phyloP scores from a whole-genome alignment of 805 yeast species.

The Monosporozyma aerobia region DNA sequence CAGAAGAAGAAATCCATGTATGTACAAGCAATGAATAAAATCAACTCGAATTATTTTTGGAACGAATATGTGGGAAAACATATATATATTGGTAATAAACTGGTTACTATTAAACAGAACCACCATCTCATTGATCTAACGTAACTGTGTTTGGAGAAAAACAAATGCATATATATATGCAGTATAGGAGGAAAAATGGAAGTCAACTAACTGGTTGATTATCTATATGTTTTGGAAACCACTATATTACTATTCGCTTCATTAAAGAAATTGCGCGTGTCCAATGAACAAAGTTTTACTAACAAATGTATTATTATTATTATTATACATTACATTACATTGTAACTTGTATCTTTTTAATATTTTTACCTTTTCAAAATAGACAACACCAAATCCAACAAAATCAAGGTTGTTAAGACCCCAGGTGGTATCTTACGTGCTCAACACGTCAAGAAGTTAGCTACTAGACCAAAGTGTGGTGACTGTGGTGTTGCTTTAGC shows the following conservation, averaged over 20 bases:
- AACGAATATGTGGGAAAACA: background rate
- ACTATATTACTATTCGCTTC: background rate
- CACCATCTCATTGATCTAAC: too few relatives aligned
- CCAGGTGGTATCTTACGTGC: slow-evolving; percentile 99
- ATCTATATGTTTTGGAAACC: too few relatives aligned
- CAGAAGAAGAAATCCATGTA: slow-evolving; percentile 99
- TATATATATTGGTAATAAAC: background rate
- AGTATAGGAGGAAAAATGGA: too few relatives aligned
- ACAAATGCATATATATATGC: too few relatives aligned
- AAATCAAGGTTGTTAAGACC: slow-evolving; percentile 98
- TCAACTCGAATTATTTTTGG: background rate
- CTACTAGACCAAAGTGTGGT: slow-evolving; percentile 83
- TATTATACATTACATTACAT: background rate
- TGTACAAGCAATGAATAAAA: slow-evolving; percentile 32
- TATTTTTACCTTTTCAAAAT: slow-evolving; percentile 2
- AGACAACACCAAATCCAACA: slow-evolving; percentile 99
- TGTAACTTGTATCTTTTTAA: background rate
- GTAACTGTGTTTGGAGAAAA: too few relatives aligned
- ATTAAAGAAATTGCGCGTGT: too few relatives aligned
- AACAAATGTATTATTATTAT: background rate
- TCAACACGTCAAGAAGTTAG: slow-evolving; percentile 91
- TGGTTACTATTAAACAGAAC: background rate
- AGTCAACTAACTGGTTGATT: too few relatives aligned
- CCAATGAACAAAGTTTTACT: slow-evolving; percentile 1
- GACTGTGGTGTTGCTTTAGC: slow-evolving; percentile 75